Evolutionary conservation across 768 basidiomycete genomes (phyloP).

Genomic region (Russula olivacea): DNA sequence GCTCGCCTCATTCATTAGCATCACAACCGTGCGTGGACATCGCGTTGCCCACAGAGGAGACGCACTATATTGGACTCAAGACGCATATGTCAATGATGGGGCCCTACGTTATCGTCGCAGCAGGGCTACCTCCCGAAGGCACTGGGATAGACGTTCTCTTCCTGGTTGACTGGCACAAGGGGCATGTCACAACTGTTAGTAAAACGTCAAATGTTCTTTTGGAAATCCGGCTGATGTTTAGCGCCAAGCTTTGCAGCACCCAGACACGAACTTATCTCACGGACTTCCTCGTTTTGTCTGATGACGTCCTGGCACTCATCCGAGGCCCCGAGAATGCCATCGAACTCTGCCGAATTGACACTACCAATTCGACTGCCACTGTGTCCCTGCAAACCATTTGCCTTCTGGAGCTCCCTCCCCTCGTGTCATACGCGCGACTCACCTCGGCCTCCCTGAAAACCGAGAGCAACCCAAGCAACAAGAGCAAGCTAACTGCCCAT

Average conservation of each 20-base stretch:
- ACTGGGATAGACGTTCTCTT: constrained; percentile 1
- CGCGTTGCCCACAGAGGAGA: background rate
- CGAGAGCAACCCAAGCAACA: background rate
- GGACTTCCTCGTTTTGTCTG: constrained; percentile 3
- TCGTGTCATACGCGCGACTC: background rate
- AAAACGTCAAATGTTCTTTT: background rate
- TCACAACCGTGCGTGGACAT: background rate
- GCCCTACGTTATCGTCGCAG: background rate
- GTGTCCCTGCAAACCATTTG: background rate
- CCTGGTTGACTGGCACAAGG: constrained; percentile 4
- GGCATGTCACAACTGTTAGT: background rate
- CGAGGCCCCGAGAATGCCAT: constrained; percentile 1
- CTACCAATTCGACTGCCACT: background rate
- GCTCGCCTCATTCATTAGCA: background rate
- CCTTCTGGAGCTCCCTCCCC: background rate
- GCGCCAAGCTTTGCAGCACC: background rate
- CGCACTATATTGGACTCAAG: background rate
- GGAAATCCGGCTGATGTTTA: background rate
- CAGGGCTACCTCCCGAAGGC: background rate
- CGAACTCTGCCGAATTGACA: background rate
- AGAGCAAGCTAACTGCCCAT: background rate
- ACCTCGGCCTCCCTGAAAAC: background rate
- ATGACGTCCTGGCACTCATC: constrained; percentile 6
- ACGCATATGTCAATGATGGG: background rate
- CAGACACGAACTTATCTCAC: constrained; percentile 2